Evolutionary conservation across 352 stramenopile genomes (phyloP), one percentile per base, ranked within the genome.

Genomic region (Pythium oligandrum): DNA sequence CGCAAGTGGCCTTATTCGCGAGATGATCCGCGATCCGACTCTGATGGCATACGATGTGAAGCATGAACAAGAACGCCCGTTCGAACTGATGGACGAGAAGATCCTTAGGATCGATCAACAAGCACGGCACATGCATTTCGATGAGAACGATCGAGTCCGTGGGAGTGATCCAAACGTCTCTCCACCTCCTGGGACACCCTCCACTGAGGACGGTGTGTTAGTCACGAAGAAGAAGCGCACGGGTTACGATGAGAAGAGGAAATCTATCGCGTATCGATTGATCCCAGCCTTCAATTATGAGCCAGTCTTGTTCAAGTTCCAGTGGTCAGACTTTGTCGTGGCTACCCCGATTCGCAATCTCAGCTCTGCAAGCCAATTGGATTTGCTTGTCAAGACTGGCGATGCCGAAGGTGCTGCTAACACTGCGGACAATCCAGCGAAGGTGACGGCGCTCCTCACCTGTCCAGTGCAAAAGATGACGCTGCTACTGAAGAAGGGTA

Each of bases 261-360:
- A 89, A 44, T 77, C 74, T 6, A 70, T 89, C 47, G 74, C 73
- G 6, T 59, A 72, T 26, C 75, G 73, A 12, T 71, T 68, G 26
- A 86, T 83, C 30, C 78, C 78, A 17, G 69, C 75, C 6, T 89
- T 89, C 54, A 87, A 87, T 38, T 87, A 87, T 55, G 63, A 73
- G 40, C 74, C 74, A 0, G 67, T 89, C 37, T 31, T 70, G 9
- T 78, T 89, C 52, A 75, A 84, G 37, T 87, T 89, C 51, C 73
- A 89, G 53, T 87, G 78, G 75, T 87, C 75, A 0, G 75, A 86
- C 47, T 89, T 89, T 37, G 75, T 89, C 6, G 68, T 89, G 11
- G 78, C 78, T 4, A 78, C 60, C 4, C 74, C 78, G 0, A 75
- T 86, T 58, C 53, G 59, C 10, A 42, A 57, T 3, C 55, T 68